Base-by-base conservation (phyloP, 768 basidiomycete genomes). In the Cystofilobasidium macerans region DNA sequence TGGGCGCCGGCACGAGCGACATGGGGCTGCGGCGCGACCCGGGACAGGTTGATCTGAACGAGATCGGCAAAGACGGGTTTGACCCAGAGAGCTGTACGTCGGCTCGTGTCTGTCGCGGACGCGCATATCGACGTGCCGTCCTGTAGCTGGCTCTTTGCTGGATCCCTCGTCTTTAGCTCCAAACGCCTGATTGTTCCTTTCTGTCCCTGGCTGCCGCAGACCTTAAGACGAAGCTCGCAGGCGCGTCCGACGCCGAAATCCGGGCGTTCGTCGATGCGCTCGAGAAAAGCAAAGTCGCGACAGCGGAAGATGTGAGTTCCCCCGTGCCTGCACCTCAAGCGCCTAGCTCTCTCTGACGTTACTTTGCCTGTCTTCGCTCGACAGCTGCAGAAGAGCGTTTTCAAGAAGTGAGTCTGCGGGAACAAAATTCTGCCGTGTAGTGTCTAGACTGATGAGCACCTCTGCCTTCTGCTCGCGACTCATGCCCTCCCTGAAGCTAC, bases 11-110 rank as follows among this genome's bases (percentile, higher is more conserved):
- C 26, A 48, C 18, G 51, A 22, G 59, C 38, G 53, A 38, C 28
- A 33, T 24, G 47, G 47, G 48, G 5, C 14, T 45, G 47, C 47
- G 65, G n/a, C 54, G 51, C 42, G 72, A 75, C 62, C 78, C 68
- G 8, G 68, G 69, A 1, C 69, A 81, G 28, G 69, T 81, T 65
- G 84, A 87, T 73, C 76, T 84, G 71, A 81, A 78, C 65, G 74
- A 83, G 65, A 75, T 98, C 67, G 85, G 87, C 70, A 80, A 83
- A 70, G 88, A 91, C 22, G 81, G 84, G 47, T 93, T 95, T 76
- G 86, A 97, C 74, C 83, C 94, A 0, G 87, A 91, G 72, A 83
- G 84, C 64, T 98, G 90, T 93, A 76, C 75, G 90, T 80, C 8
- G 26, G 16, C n/a, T n/a, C n/a, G n/a, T n/a, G n/a, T n/a, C n/a